Evolutionary conservation across 2,329 filamentous ascomycete species (phyloP).

Genomic region (Colletotrichum sidae): DNA sequence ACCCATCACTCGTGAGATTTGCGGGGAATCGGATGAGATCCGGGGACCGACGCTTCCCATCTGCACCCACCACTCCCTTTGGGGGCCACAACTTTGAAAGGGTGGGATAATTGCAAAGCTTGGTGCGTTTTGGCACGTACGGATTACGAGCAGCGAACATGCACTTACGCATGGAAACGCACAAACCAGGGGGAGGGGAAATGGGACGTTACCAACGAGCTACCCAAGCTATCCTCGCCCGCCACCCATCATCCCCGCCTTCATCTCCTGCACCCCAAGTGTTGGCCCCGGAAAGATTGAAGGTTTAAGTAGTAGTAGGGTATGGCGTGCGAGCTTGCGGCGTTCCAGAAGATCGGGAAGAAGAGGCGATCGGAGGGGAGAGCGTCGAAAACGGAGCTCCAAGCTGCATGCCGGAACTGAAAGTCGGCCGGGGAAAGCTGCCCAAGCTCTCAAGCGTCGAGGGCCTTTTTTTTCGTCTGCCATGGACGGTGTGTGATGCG

Average conservation of each 20-base stretch:
- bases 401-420: not conserved
- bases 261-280: conserved; percentile 8
- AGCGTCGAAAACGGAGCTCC: not conserved
- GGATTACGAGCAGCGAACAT: not conserved
- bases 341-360: not conserved
- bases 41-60: not conserved
- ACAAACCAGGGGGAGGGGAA: not conserved
- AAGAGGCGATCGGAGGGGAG: not conserved
- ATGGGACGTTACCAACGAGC: conserved; percentile 19
- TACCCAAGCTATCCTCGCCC: no score
- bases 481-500: not conserved
- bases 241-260: not conserved
- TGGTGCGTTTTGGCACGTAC: conserved; percentile 4
- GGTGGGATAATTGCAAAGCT: not conserved
- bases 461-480: not conserved
- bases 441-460: not conserved
- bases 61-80: no score
- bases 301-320: not conserved
- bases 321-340: not conserved
- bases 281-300: not conserved
- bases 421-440: not conserved
- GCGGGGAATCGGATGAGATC: conserved; percentile 26
- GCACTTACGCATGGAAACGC: not conserved
- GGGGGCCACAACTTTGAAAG: not conserved
- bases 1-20: not conserved